These are phyloP conservation scores for Warburgia ugandensis DNA, from an alignment of 164 flowering plant species.

Conservation along the genomic window DNA sequence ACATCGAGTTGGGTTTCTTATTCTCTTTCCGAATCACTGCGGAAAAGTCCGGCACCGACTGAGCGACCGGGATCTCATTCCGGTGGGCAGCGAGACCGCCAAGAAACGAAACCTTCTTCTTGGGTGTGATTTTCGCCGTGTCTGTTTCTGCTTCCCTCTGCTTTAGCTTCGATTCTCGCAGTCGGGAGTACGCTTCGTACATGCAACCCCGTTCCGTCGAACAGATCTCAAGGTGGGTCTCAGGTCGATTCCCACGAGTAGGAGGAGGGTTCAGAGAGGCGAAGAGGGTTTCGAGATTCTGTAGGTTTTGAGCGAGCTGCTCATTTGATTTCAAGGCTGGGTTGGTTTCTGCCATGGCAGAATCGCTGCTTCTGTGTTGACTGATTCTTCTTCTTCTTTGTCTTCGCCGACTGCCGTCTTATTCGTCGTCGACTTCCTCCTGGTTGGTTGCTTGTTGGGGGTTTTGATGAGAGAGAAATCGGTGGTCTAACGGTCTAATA, in stretches of 20 bases:
- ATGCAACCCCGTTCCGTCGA: constrained; percentile 40
- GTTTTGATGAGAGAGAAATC: no score
- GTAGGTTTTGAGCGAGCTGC: constrained; percentile 3
- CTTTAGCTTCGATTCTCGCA: constrained; percentile 51
- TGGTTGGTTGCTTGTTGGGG: not conserved
- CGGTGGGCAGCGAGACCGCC: constrained; percentile 8
- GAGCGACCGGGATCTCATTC: constrained; percentile 37
- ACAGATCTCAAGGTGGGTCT: not conserved
- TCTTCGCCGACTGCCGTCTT: no score
- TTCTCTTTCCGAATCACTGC: constrained; percentile 63
- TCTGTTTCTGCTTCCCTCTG: constrained; percentile 13
- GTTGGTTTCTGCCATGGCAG: constrained; percentile 5
- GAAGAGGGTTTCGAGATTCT: constrained; percentile 2
- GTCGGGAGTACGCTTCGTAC: constrained; percentile 50
- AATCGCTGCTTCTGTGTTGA: not conserved
- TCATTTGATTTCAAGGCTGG: not conserved
- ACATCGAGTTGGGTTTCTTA: constrained; percentile 36
- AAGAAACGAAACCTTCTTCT: constrained; percentile 48
- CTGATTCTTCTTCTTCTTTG: not conserved
- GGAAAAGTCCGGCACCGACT: constrained; percentile 77
- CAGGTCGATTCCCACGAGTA: not conserved
- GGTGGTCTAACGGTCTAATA: no score
- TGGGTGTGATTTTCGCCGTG: constrained; percentile 27
- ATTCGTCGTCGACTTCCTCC: not conserved
- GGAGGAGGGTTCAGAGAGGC: constrained; percentile 1